Conservation (phyloP, 1,284 basidiomycete genomes). For the Cutaneotrichosporon sp. region DNA sequence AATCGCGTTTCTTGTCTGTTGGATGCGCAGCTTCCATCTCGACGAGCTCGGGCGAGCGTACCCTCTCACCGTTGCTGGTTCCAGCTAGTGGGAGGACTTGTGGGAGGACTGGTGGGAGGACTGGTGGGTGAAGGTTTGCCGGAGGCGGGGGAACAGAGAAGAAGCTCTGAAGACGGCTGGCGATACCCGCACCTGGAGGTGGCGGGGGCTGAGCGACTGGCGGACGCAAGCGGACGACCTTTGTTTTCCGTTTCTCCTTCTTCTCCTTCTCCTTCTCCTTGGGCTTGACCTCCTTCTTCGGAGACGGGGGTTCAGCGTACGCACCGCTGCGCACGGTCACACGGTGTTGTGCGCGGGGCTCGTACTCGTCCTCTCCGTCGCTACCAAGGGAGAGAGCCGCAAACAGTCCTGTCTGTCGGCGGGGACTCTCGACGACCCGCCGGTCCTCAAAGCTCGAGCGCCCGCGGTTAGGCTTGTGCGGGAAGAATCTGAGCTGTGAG, state of each 20-base stretch:
- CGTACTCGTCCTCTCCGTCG: background rate
- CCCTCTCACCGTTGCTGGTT: background rate
- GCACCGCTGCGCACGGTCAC: background rate
- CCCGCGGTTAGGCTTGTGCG: slow-evolving; percentile 19
- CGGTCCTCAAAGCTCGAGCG: slow-evolving; percentile 28
- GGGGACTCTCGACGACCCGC: background rate
- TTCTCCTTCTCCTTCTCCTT: background rate
- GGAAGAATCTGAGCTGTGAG: slow-evolving; percentile 52
- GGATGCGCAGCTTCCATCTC: slow-evolving; percentile 19
- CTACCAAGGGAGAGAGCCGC: slow-evolving; percentile 4
- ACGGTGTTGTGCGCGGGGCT: slow-evolving; percentile 2
- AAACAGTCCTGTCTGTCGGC: slow-evolving; percentile 1
- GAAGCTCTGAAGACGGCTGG: slow-evolving; percentile 12
- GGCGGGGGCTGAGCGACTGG: slow-evolving; percentile 14
- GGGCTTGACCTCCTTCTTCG: background rate
- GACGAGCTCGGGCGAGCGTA: slow-evolving; percentile 10
- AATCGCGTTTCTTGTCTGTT: slow-evolving; percentile 24
- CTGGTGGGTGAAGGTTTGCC: slow-evolving; percentile 1
- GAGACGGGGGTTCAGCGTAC: background rate
- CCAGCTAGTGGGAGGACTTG: background rate
- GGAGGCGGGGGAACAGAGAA: slow-evolving; percentile 26
- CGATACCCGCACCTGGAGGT: background rate
- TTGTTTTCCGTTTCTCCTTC: background rate
- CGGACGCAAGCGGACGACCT: slow-evolving; percentile 20
- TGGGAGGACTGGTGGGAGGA: background rate